Percentiles rank a stretch among this genome's conserved stretches.
phyloP scores from a whole-genome alignment of 768 basidiomycete genomes.

The Boletus insuetus region DNA sequence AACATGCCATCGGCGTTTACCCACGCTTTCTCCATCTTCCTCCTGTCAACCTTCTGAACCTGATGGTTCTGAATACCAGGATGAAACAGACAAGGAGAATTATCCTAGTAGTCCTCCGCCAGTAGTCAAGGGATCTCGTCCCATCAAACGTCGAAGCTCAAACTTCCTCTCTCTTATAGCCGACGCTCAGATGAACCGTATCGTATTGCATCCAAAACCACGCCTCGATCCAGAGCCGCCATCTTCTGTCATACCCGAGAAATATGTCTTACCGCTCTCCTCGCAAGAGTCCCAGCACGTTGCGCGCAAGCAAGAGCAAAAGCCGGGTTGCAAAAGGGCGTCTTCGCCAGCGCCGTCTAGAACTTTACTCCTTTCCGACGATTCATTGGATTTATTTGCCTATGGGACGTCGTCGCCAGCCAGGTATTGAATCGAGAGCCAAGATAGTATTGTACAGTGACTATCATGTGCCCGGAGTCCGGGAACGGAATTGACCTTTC shows the following conservation, averaged over 20 bases:
- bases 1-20: not conserved
- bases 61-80: constrained; percentile 22
- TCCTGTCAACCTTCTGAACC: constrained; percentile 10
- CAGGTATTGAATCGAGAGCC: constrained; percentile 13
- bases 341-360: not conserved
- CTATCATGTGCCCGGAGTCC: too few relatives aligned
- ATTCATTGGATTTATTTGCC: constrained; percentile 50
- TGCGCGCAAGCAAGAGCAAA: constrained; percentile 10
- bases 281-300: constrained; percentile 4
- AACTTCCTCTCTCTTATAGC: constrained; percentile 41
- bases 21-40: constrained; percentile 9
- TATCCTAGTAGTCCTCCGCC: constrained; percentile 4
- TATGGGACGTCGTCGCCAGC: constrained; percentile 31
- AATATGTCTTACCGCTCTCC: constrained; percentile 2
- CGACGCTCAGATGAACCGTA: constrained; percentile 38
- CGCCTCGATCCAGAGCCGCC: not conserved
- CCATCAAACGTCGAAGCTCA: constrained; percentile 19
- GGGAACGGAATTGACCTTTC: too few relatives aligned
- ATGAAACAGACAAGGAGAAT: constrained; percentile 24
- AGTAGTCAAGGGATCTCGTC: constrained; percentile 6
- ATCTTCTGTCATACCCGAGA: constrained; percentile 17
- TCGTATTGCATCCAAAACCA: constrained; percentile 31
- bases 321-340: not conserved
- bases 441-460: not conserved
- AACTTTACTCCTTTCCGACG: constrained; percentile 39